Base-by-base conservation (phyloP, 192 early-diverging fungal genomes). In the Kappamyces sp. region DNA sequence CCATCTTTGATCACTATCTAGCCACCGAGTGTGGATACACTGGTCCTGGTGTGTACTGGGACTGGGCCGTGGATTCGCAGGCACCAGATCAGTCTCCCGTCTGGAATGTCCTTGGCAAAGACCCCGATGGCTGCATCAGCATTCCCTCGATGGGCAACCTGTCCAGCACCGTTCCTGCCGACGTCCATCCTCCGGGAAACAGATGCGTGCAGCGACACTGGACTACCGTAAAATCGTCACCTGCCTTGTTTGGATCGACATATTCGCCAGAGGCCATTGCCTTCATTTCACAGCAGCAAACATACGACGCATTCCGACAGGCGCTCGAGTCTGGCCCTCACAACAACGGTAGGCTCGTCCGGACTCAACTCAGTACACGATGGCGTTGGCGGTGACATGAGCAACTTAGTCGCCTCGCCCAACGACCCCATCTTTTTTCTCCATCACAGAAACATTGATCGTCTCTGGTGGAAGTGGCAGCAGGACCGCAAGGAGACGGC, bases 61-160 rank as follows among this genome's bases (percentile, higher is more conserved):
- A 78, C 71, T 86, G 80, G 80, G 69, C 67, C 38, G 63, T 65
- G 34, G 68, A 67, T 59, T 75, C 74, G 62, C 76, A 65, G 66
- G 70, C 63, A 65, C 79, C 48, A 2, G 51, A 59, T 7, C 33
- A 54, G 3, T 62, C 66, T 40, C 22, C 15, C n/a, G 9, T 63
- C 53, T 67, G 45, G 30, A 54, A 8, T 2, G 45, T 45, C 36
- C 43, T 42, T 45, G 40, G 41, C 4, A 58, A 58, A 35, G 55
- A 22, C 22, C 22, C 22, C 22, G 22, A 22, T 22, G 22, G 22
- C 22, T 22, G 22, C 22, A 22, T 22, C 22, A 22, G 22, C 22
- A 22, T 22, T 22, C 22, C 22, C 22, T 22, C 22, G 22, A 0
- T 22, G 22, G 22, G 22, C 22, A 22, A 22, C 22, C 22, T 22